Percentiles rank a stretch among this genome's conserved stretches.
Conservation (phyloP, 78 protist species). For the Isochrysis galbana region DNA sequence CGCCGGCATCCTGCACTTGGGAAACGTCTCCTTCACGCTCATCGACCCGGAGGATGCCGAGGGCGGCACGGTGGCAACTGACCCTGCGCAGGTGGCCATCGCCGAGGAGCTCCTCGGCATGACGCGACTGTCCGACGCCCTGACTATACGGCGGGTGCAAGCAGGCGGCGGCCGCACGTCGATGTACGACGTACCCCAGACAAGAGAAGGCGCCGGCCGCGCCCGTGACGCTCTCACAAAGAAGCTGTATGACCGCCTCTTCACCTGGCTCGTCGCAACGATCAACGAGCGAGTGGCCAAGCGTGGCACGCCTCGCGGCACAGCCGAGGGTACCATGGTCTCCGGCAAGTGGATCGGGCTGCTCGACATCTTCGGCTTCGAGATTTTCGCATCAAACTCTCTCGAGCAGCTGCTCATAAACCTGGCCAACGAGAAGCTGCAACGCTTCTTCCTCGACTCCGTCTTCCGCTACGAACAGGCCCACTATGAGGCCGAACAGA, state of each 20-base stretch:
- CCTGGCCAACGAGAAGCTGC: slow-evolving; percentile 23
- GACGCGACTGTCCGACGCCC: background rate
- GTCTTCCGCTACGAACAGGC: slow-evolving; percentile 1
- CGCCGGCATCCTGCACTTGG: background rate
- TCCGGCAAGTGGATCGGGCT: background rate
- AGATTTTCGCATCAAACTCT: background rate
- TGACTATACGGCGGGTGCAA: background rate
- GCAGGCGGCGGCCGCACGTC: background rate
- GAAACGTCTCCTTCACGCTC: background rate
- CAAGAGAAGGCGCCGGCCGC: too few species aligned
- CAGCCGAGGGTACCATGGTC: background rate
- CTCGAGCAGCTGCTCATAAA: slow-evolving; percentile 19
- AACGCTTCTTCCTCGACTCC: slow-evolving; percentile 21
- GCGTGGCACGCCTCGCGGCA: background rate
- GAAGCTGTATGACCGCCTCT: background rate
- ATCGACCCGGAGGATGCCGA: background rate
- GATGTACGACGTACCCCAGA: background rate
- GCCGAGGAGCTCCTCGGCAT: background rate
- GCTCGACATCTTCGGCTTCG: background rate
- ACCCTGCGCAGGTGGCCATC: background rate
- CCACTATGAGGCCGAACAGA: background rate
- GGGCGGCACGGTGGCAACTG: background rate
- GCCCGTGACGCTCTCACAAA: background rate
- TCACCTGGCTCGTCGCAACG: background rate
- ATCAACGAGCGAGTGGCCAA: background rate